phyloP scores from a whole-genome alignment of 2,329 filamentous ascomycete genomes.

The Lecanosticta acicola region DNA sequence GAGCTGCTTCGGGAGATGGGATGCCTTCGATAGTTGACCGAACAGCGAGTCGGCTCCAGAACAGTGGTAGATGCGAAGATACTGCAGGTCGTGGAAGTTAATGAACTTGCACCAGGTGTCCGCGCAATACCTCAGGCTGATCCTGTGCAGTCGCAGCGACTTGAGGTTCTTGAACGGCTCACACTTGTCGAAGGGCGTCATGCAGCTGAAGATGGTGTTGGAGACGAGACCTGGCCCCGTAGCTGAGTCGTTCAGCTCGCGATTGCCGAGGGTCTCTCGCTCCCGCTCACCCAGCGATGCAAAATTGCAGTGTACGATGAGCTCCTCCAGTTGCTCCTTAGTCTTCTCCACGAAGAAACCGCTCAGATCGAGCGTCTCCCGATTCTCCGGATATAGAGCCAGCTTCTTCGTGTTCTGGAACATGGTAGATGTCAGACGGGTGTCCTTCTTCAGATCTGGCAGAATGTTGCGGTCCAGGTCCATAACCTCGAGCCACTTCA shows the following conservation, averaged over 20 bases:
- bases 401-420: constrained; percentile 42
- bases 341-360: constrained; percentile 40
- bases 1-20: constrained; percentile 40
- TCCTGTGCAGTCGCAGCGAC: constrained; percentile 41
- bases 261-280: constrained; percentile 19
- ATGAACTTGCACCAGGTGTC: constrained; percentile 46
- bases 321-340: constrained; percentile 38
- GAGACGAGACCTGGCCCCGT: constrained; percentile 44
- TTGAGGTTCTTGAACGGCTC: constrained; percentile 40
- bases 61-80: constrained; percentile 41
- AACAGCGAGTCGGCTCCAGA: constrained; percentile 44
- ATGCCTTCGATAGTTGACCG: constrained; percentile 43
- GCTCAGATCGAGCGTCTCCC: constrained; percentile 41
- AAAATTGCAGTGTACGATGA: constrained; percentile 46
- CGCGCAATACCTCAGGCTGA: constrained; percentile 44
- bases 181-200: constrained; percentile 44
- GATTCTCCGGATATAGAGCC: constrained; percentile 44
- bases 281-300: constrained; percentile 30
- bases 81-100: constrained; percentile 41
- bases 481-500: constrained; percentile 47
- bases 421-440: constrained; percentile 34
- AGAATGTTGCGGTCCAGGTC: constrained; percentile 41
- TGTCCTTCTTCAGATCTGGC: constrained; percentile 39
- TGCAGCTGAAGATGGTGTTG: constrained; percentile 42
- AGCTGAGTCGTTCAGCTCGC: constrained; percentile 44